Evolutionary conservation across 2,329 filamentous ascomycete species (phyloP).

Genomic region (Fusarium irregulare): DNA sequence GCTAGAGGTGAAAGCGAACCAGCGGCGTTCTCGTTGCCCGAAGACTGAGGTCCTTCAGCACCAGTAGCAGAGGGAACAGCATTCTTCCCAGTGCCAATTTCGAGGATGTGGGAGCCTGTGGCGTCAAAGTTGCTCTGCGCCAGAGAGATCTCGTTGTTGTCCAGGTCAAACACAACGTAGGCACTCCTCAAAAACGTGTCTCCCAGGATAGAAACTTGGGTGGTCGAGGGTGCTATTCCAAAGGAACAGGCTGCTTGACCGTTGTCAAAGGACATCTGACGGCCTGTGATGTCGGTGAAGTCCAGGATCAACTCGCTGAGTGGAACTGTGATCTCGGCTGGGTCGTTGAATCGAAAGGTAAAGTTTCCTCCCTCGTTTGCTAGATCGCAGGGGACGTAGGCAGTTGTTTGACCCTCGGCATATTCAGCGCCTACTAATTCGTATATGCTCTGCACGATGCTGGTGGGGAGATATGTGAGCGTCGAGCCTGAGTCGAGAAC

Average conservation of each 20-base stretch:
- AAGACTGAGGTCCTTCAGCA: constrained; percentile 55
- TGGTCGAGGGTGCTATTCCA: constrained; percentile 70
- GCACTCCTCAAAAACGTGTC: constrained; percentile 81
- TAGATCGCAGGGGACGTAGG: constrained; percentile 71
- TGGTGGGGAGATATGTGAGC: constrained; percentile 73
- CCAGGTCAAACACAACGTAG: constrained; percentile 80
- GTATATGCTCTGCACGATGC: constrained; percentile 66
- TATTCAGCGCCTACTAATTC: constrained; percentile 69
- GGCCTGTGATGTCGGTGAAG: constrained; percentile 59
- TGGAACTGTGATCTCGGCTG: constrained; percentile 63
- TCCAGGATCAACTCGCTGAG: constrained; percentile 71
- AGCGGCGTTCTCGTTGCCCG: constrained; percentile 18
- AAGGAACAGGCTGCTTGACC: constrained; percentile 72
- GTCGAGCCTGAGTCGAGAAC: constrained; percentile 78
- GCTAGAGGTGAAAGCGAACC: constrained; percentile 13
- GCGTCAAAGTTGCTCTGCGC: constrained; percentile 74
- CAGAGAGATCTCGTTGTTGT: constrained; percentile 76
- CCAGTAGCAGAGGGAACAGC: constrained; percentile 66
- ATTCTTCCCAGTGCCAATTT: constrained; percentile 63
- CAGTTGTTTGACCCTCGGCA: constrained; percentile 62
- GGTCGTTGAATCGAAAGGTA: constrained; percentile 64
- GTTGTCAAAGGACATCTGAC: constrained; percentile 63
- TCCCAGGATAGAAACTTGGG: constrained; percentile 71
- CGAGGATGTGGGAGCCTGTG: constrained; percentile 58
- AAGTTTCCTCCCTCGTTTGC: constrained; percentile 55